Base-by-base conservation (phyloP, 2,329 filamentous ascomycete genomes). In the Lojkania enalia region DNA sequence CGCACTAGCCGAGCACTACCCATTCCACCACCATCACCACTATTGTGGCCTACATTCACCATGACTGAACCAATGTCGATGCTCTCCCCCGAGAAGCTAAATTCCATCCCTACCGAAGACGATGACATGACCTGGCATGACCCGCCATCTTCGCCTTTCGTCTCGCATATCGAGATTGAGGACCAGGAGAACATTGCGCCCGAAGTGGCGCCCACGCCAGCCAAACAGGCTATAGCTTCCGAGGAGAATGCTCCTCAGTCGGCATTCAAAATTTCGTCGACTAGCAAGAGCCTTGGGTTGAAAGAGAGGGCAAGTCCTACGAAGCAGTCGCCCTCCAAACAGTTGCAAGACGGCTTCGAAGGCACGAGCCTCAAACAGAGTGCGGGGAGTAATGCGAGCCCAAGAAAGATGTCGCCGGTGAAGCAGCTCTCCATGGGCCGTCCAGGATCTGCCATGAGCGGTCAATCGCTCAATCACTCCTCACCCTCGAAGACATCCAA, bases 101-200 rank as follows among this genome's bases (percentile, higher is more conserved):
- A 63, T 39, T 48, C 59, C 9, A 56, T 58, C 35, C 43, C 36
- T 36, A 52, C 44, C 16, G 58, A 61, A 27, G 63, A 66, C 20
- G 57, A 64, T 20, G 66, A 69, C 33, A 69, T 67, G 36, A 61
- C 61, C 35, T 71, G 64, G 59, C 64, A 74, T 51, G 66, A 74
- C 14, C 69, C 67, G 18, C 71, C 71, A 4, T 77, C 74, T 43
- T 78, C 75, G 27, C 76, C 76, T 12, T 78, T 77, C 55, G 58
- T 75, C n/a, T 63, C 70, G 31, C 69, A 76, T 42, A 57, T 77
- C 39, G 71, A 71, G 14, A 46, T 57, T 19, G 66, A 71, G 19
- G 54, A 70, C 48, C 67, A 70, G 40, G 69, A 71, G 42, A 71
- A 70, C 29, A 51, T 69, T 42, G 59, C 63, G 18, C 63, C 64